Percentiles rank a stretch among this genome's conserved stretches.
These are phyloP conservation scores for Corchorus capsularis DNA, from an alignment of 345 rosid species.

Conservation along the genomic window DNA sequence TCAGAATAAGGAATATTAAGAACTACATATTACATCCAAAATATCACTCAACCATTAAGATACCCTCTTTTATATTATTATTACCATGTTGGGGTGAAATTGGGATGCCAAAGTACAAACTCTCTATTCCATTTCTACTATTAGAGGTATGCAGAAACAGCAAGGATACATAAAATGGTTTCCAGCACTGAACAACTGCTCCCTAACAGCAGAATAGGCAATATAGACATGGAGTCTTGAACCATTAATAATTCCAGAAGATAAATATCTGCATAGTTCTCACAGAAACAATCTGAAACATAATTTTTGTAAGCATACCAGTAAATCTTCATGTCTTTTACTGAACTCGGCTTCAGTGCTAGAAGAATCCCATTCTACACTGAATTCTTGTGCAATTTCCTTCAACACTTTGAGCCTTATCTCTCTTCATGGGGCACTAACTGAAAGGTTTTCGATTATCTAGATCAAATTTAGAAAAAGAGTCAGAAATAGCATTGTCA, in stretches of 20 bases:
- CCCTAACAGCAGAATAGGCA: slow-evolving; percentile 7
- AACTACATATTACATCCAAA: background rate
- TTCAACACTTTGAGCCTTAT: slow-evolving; percentile 71
- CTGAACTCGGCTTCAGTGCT: slow-evolving; percentile 76
- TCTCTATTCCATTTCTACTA: background rate
- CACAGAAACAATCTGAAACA: slow-evolving; percentile 9
- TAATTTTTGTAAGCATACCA: slow-evolving; percentile 48
- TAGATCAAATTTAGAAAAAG: slow-evolving; percentile 29
- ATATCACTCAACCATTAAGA: background rate
- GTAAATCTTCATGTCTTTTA: slow-evolving; percentile 87
- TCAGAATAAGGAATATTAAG: background rate
- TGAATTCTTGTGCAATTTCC: slow-evolving; percentile 77
- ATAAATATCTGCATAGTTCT: background rate
- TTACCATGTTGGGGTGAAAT: background rate
- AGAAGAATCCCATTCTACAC: slow-evolving; percentile 83
- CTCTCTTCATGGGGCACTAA: slow-evolving; percentile 75
- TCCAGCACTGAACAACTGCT: background rate
- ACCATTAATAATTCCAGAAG: slow-evolving; percentile 6
- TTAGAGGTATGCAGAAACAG: background rate
- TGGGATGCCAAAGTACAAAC: background rate
- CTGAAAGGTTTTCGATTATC: slow-evolving; percentile 88
- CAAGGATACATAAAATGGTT: background rate
- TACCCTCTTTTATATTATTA: background rate
- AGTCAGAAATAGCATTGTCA: background rate
- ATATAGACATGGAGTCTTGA: slow-evolving; percentile 4